Percentiles rank a stretch among this genome's conserved stretches.
phyloP scores from a whole-genome alignment of 208 protist genomes.

The Leptomonas seymouri region DNA sequence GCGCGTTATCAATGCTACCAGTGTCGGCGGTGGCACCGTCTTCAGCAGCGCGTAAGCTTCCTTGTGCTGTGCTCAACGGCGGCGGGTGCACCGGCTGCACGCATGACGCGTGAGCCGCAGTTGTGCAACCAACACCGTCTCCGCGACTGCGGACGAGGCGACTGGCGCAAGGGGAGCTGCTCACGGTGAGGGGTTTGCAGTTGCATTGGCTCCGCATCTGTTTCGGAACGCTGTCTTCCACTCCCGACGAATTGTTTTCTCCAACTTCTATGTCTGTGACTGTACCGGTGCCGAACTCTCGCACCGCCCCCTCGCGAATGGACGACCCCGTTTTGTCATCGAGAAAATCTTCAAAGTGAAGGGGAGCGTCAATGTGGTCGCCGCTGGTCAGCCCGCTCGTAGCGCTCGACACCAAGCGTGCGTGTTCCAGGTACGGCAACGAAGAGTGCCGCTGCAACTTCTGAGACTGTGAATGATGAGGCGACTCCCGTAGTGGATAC shows the following conservation, averaged over 20 bases:
- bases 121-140: too few species aligned
- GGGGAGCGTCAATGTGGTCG: slow-evolving; percentile 23
- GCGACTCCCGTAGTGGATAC: not conserved
- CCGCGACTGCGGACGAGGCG: not conserved
- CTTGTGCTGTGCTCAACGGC: not conserved
- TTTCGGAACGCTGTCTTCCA: not conserved
- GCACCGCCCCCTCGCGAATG: slow-evolving; percentile 3
- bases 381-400: slow-evolving; percentile 22
- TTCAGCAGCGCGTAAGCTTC: slow-evolving; percentile 1
- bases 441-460: not conserved
- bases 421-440: slow-evolving; percentile 8
- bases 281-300: slow-evolving; percentile 1
- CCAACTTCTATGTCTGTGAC: slow-evolving; percentile 6
- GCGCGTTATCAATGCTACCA: not conserved
- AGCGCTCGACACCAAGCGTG: not conserved
- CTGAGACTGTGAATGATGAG: too few species aligned
- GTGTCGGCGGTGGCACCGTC: not conserved
- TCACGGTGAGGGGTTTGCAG: not conserved
- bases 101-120: not conserved
- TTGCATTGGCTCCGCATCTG: not conserved
- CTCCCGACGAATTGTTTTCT: not conserved
- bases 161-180: not conserved
- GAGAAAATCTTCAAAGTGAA: slow-evolving; percentile 24
- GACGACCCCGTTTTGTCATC: slow-evolving; percentile 21
- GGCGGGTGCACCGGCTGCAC: not conserved